Percentiles rank a stretch among this genome's conserved stretches.
phyloP scores from a whole-genome alignment of 495 filamentous ascomycete genomes.

The Daldinia childiae region DNA sequence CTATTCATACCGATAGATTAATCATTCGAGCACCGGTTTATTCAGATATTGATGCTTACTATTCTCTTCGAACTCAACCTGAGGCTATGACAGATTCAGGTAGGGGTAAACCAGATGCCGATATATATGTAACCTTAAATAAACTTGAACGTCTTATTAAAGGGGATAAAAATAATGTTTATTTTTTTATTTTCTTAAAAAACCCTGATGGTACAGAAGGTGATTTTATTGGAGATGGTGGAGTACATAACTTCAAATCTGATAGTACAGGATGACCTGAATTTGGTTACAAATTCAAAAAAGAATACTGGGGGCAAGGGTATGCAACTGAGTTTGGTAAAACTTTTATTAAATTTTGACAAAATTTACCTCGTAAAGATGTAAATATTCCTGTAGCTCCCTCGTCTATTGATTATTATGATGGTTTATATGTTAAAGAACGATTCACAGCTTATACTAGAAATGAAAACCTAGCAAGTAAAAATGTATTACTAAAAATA shows the following conservation, averaged over 20 bases:
- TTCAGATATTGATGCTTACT: conserved; percentile 26
- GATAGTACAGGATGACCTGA: conserved; percentile 25
- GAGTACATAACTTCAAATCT: conserved; percentile 26
- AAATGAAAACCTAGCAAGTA: conserved; percentile 24
- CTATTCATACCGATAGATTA: conserved; percentile 23
- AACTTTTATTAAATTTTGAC: conserved; percentile 15
- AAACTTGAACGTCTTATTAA: conserved; percentile 27
- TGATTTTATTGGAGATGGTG: conserved; percentile 22
- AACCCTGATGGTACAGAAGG: conserved; percentile 23
- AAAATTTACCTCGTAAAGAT: conserved; percentile 14
- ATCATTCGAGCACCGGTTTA: conserved; percentile 16
- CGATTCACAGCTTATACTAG: conserved; percentile 23
- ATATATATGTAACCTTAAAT: conserved; percentile 23
- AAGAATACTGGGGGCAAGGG: conserved; percentile 25
- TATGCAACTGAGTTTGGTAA: conserved; percentile 24
- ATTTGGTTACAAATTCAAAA: conserved; percentile 28
- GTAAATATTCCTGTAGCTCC: conserved; percentile 16
- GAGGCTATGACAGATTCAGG: conserved; percentile 25
- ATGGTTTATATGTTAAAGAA: conserved; percentile 23
- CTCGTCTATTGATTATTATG: conserved; percentile 24
- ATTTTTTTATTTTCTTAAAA: conserved; percentile 25
- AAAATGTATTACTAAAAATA: conserved; percentile 26
- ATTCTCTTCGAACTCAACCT: conserved; percentile 22
- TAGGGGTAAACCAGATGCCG: conserved; percentile 12
- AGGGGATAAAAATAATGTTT: conserved; percentile 20